A percentile compares a stretch with the other conserved stretches of the same genome.
phyloP scores from a whole-genome alignment of 352 stramenopile genomes.

The Phytophthora syringae region DNA sequence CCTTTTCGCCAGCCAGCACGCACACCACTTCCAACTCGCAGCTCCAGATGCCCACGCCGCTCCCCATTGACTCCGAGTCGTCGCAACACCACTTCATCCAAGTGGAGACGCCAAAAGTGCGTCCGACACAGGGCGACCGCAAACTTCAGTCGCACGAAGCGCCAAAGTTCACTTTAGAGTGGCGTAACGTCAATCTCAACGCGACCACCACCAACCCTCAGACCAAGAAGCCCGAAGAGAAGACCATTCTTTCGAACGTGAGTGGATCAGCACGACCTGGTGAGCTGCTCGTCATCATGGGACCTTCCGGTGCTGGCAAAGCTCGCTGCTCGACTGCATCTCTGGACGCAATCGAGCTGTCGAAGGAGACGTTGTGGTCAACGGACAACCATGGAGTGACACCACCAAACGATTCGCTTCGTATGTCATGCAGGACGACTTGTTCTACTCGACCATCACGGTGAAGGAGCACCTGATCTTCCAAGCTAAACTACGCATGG shows the following conservation, averaged over 20 bases:
- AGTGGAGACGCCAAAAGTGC: slow-evolving; percentile 16
- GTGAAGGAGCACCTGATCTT: slow-evolving; percentile 80
- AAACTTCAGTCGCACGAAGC: slow-evolving; percentile 8
- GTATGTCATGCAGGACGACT: slow-evolving; percentile 93
- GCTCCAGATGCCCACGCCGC: slow-evolving; percentile 4
- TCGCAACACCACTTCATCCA: slow-evolving; percentile 16
- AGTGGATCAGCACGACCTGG: slow-evolving; percentile 50
- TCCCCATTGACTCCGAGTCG: neutral
- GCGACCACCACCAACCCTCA: slow-evolving; percentile 41
- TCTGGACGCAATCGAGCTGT: slow-evolving; percentile 86
- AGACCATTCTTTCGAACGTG: slow-evolving; percentile 57
- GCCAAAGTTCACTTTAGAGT: slow-evolving; percentile 44
- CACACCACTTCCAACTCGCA: neutral
- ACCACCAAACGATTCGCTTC: slow-evolving; percentile 44
- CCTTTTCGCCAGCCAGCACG: neutral
- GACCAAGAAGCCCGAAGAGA: slow-evolving; percentile 50
- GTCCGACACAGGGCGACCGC: slow-evolving; percentile 1
- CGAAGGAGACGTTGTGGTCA: slow-evolving; percentile 60
- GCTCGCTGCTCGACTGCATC: slow-evolving; percentile 88
- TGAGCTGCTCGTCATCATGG: slow-evolving; percentile 74
- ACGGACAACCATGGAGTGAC: slow-evolving; percentile 49
- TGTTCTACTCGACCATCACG: slow-evolving; percentile 90
- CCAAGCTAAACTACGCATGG: slow-evolving; percentile 75
- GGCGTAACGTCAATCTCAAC: slow-evolving; percentile 41
- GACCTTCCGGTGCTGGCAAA: slow-evolving; percentile 87